These are phyloP conservation scores for Cyberlindnera sargentensis DNA, from an alignment of 805 yeast species.

Conservation along the genomic window DNA sequence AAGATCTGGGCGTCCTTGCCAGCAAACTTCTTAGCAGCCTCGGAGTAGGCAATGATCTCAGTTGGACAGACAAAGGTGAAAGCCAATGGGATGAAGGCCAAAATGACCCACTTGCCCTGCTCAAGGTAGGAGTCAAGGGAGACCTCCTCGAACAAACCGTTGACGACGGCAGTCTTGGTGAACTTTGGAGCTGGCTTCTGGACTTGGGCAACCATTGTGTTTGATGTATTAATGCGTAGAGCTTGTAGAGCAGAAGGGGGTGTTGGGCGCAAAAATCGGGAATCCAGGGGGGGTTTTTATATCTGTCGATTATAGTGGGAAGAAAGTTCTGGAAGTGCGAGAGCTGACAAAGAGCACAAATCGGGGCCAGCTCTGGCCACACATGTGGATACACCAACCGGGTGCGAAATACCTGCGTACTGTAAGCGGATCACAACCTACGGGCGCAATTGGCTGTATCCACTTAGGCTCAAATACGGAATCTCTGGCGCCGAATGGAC, in stretches of 20 bases:
- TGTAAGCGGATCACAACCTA: too few relatives aligned
- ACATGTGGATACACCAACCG: too few relatives aligned
- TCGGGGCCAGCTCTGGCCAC: background rate
- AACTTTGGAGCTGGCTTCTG: conserved; percentile 96
- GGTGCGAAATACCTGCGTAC: too few relatives aligned
- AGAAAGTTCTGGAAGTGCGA: conserved; percentile 9
- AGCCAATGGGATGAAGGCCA: conserved; percentile 97
- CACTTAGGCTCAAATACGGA: too few relatives aligned
- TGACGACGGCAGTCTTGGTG: conserved; percentile 95
- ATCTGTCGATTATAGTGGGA: background rate
- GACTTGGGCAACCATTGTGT: conserved; percentile 76
- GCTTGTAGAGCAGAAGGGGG: background rate
- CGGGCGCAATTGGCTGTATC: too few relatives aligned
- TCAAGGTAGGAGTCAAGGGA: conserved; percentile 76
- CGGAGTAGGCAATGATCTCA: conserved; percentile 97
- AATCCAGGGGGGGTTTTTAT: conserved; percentile 1
- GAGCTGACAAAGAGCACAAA: conserved; percentile 14
- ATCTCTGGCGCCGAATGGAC: too few relatives aligned
- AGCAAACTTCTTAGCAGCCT: conserved; percentile 84
- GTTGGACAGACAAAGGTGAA: conserved; percentile 99
- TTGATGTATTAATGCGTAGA: background rate
- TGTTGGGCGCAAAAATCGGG: background rate
- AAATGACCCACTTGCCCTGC: conserved; percentile 94
- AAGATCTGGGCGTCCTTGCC: conserved; percentile 83
- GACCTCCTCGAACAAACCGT: conserved; percentile 93